Evolutionary conservation across 2,329 filamentous ascomycete species (phyloP).

Genomic region (Corynespora cassiicola): DNA sequence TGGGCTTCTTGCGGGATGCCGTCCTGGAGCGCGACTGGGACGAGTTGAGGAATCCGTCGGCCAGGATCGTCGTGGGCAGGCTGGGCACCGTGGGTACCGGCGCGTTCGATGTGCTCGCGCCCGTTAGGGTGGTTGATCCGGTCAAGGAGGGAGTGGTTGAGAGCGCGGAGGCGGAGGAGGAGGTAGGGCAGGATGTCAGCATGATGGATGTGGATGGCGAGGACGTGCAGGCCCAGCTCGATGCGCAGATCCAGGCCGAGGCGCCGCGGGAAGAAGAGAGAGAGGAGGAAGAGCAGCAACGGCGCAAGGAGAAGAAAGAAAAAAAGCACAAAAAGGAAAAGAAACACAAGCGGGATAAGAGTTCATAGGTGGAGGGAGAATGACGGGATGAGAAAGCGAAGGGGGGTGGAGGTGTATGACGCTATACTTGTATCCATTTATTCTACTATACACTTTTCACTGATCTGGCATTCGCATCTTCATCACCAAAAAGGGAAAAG

Average conservation of each 20-base stretch:
- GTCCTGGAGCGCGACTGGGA: slow-evolving; percentile 91
- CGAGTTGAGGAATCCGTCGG: slow-evolving; percentile 82
- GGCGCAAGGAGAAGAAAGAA: too few species aligned
- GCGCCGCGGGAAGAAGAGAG: slow-evolving; percentile 1
- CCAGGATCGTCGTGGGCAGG: slow-evolving; percentile 85
- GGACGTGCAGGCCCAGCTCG: slow-evolving; percentile 8
- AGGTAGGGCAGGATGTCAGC: slow-evolving; percentile 21
- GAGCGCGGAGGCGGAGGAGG: slow-evolving; percentile 16
- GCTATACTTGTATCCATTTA: too few species aligned
- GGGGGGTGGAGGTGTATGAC: too few species aligned
- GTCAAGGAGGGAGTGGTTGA: slow-evolving; percentile 21
- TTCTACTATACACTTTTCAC: too few species aligned
- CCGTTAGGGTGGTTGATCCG: slow-evolving; percentile 36
- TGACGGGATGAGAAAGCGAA: too few species aligned
- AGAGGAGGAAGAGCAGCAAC: slow-evolving; percentile 1
- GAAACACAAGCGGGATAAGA: too few species aligned
- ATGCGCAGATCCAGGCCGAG: slow-evolving; percentile 10
- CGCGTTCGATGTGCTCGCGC: slow-evolving; percentile 80
- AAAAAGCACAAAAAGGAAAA: too few species aligned
- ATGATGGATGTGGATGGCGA: slow-evolving; percentile 6
- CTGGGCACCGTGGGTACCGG: slow-evolving; percentile 87
- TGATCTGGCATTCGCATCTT: too few species aligned
- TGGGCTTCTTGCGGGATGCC: slow-evolving; percentile 91
- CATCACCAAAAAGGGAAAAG: too few species aligned
- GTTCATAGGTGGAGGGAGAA: too few species aligned